phyloP scores from a whole-genome alignment of 2,329 filamentous ascomycete species.

The Tolypocladium ovalisporum region DNA sequence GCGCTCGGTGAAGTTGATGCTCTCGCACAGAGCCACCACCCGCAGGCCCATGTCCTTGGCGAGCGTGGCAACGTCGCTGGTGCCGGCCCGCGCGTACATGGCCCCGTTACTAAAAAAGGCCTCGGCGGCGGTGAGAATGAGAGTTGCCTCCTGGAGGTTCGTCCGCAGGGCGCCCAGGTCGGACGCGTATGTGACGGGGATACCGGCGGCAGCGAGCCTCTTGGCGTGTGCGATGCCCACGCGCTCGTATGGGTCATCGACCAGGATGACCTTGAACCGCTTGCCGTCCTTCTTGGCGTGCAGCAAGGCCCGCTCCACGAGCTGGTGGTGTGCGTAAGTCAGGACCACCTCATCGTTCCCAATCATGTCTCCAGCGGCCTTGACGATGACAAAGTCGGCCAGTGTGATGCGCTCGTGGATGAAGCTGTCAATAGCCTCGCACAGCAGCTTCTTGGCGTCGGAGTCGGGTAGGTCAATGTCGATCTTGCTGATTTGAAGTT shows the following conservation, averaged over 20 bases:
- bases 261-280: slow-evolving; percentile 71
- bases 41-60: slow-evolving; percentile 66
- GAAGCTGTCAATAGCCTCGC: slow-evolving; percentile 76
- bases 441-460: slow-evolving; percentile 69
- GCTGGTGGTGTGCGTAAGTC: slow-evolving; percentile 75
- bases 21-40: slow-evolving; percentile 86
- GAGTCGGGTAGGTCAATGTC: slow-evolving; percentile 76
- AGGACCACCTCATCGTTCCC: slow-evolving; percentile 70
- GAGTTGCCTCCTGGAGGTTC: slow-evolving; percentile 54
- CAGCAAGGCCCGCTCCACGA: slow-evolving; percentile 75
- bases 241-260: slow-evolving; percentile 56
- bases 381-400: slow-evolving; percentile 76
- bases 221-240: slow-evolving; percentile 53
- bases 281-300: slow-evolving; percentile 60
- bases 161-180: slow-evolving; percentile 65
- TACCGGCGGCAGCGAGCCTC: slow-evolving; percentile 53
- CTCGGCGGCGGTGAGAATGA: slow-evolving; percentile 82
- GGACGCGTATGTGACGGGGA: slow-evolving; percentile 72
- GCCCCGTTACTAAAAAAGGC: slow-evolving; percentile 93
- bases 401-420: slow-evolving; percentile 83
- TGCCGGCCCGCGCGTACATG: slow-evolving; percentile 79
- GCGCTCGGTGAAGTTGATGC: slow-evolving; percentile 80
- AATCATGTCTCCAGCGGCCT: slow-evolving; percentile 66
- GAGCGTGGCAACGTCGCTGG: slow-evolving; percentile 74
- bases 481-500: slow-evolving; percentile 82